phyloP scores from a whole-genome alignment of 179 eudicot species.

The Patellifolia procumbens region DNA sequence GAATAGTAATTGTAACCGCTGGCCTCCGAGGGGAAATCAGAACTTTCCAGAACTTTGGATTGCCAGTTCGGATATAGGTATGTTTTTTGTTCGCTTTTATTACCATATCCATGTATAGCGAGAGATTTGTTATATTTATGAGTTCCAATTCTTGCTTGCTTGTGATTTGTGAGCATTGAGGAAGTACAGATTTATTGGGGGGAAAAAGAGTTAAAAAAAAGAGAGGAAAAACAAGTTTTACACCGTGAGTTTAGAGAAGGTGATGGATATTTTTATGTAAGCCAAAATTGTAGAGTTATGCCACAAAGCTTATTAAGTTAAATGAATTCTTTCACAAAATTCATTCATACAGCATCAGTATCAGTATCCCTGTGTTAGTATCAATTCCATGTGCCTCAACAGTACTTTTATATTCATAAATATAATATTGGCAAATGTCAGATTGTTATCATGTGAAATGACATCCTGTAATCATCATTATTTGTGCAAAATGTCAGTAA shows the following conservation, averaged over 20 bases:
- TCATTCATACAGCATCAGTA: conserved; percentile 15
- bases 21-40: conserved; percentile 79
- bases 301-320: conserved; percentile 30
- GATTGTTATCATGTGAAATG: conserved; percentile 34
- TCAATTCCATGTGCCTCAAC: conserved; percentile 32
- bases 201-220: conserved; percentile 1
- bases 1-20: conserved; percentile 87
- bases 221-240: neutral
- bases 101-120: conserved; percentile 57
- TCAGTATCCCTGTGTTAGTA: too few relatives aligned
- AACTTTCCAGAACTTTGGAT: conserved; percentile 83
- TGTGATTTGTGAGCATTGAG: conserved; percentile 28
- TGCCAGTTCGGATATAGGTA: conserved; percentile 58
- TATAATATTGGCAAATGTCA: conserved; percentile 20
- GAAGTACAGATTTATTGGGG: conserved; percentile 34
- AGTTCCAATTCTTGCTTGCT: conserved; percentile 42
- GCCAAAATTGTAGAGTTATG: conserved; percentile 39
- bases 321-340: conserved; percentile 38
- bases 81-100: conserved; percentile 18
- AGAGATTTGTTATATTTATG: conserved; percentile 57
- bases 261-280: conserved; percentile 23
- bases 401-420: conserved; percentile 12
- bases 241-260: conserved; percentile 26
- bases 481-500: conserved; percentile 28
- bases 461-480: conserved; percentile 30